These are phyloP conservation scores for Calophaca sinica DNA, from an alignment of 306 rosid genomes.

Conservation along the genomic window DNA sequence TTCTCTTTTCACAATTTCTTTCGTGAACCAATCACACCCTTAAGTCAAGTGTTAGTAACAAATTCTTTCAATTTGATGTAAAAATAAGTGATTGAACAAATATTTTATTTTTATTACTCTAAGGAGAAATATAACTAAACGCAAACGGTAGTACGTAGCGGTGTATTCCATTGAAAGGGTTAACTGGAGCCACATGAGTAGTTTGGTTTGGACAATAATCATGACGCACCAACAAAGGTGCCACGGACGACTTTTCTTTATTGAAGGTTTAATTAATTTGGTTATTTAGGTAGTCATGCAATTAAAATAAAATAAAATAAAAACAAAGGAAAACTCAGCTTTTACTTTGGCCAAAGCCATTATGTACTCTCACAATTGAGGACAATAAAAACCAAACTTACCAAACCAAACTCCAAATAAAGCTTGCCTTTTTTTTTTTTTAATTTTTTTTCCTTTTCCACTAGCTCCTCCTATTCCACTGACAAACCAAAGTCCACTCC, in stretches of 20 bases:
- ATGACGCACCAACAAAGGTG: constrained; percentile 42
- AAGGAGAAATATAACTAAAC: too few species aligned
- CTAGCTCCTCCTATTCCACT: constrained; percentile 40
- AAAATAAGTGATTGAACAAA: too few species aligned
- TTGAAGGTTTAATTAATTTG: neutral
- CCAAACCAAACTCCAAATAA: constrained; percentile 46
- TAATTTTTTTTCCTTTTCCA: neutral
- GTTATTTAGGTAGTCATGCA: too few species aligned
- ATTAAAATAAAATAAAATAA: too few species aligned
- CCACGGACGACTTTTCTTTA: constrained; percentile 17
- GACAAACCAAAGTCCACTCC: constrained; percentile 37
- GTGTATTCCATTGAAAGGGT: neutral
- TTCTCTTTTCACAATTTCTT: too few species aligned
- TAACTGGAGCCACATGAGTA: constrained; percentile 1
- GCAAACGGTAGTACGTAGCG: too few species aligned
- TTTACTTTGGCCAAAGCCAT: constrained; percentile 48
- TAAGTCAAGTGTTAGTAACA: too few species aligned
- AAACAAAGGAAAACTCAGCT: neutral
- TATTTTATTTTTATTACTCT: too few species aligned
- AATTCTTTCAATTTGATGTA: too few species aligned
- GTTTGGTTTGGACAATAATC: constrained; percentile 48
- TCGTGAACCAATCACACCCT: too few species aligned
- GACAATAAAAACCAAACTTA: constrained; percentile 39
- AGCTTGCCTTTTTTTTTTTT: constrained; percentile 45
- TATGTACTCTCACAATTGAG: constrained; percentile 10